Base-by-base conservation (phyloP, 2,329 filamentous ascomycete genomes). In the Ceratocystis colombiana region DNA sequence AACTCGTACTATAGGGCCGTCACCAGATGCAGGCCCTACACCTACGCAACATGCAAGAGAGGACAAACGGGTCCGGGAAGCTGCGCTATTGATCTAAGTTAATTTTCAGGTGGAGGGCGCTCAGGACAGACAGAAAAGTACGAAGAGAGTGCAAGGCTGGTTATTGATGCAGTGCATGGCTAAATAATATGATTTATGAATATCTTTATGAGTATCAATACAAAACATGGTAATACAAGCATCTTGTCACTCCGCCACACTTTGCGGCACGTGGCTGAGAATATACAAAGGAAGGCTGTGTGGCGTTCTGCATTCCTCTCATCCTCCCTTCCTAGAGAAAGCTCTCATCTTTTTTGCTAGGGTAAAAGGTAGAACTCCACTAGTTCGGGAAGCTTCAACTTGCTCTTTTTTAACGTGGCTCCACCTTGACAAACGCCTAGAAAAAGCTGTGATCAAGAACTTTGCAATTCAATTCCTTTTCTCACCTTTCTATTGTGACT, bases 211-310 rank as follows among this genome's bases (percentile, higher is more conserved):
- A 37, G 25, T 37, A 59, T 59, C 28, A 33, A 59, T 59, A 59
- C 25, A 59, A 59, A 59, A 30, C 55, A 59, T 59, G 55, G 28
- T 33, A n/a, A 59, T 59, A 37, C 30, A 59, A n/a, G n/a, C 48
- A 53, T 53, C 10, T 53, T 20, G 17, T 20, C 48, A n/a, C 48
- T 53, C 48, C 5, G 48, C 48, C 48, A 50, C 46, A 53, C 17
- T 8, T 53, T 25, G n/a, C 2, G 37, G 37, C 37, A 8, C 15
- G 50, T 55, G 50, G 50, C 50, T 55, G 50, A 15, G 12, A 12
- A 5, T 8, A 22, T 15, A 22, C 12, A 2, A 22, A 55, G 22
- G 50, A 25, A 55, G 48, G n/a, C 10, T 57, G 30, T 37, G 28
- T 59, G 55, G 55, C 30, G 30, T 15, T 33, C 15, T n/a, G 2